Conservation (phyloP, 331 rosid genomes). For the Stylosanthes scabra region DNA sequence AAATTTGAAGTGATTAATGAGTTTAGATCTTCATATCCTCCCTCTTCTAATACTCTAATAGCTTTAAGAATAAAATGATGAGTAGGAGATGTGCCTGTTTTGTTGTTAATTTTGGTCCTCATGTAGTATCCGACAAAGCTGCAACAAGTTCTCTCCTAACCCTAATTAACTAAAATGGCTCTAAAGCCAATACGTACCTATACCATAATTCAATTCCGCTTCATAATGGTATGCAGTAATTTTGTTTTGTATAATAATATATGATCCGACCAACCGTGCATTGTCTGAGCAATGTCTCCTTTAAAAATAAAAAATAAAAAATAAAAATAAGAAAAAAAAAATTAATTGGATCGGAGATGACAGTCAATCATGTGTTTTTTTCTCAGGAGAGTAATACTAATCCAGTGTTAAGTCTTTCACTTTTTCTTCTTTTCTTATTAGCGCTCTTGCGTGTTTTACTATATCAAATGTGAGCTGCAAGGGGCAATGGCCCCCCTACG, state of each 20-base stretch:
- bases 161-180: neutral
- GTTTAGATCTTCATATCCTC: neutral
- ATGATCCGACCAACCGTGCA: constrained; percentile 8
- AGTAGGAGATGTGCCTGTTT: neutral
- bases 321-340: too few relatives aligned
- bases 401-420: too few relatives aligned
- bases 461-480: too few relatives aligned
- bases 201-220: neutral
- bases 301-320: too few relatives aligned
- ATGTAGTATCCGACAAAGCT: neutral
- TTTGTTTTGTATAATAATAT: neutral
- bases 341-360: too few relatives aligned
- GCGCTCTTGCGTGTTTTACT: neutral
- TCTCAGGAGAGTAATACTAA: neutral
- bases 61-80: neutral
- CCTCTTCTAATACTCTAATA: neutral
- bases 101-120: neutral
- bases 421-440: neutral
- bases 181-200: constrained; percentile 1
- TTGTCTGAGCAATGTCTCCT: neutral
- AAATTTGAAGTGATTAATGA: neutral
- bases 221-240: neutral
- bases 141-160: neutral
- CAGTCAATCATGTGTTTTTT: neutral
- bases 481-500: too few relatives aligned